These are phyloP conservation scores for Starmerella floris DNA, from an alignment of 805 yeast genomes.

Conservation along the genomic window DNA sequence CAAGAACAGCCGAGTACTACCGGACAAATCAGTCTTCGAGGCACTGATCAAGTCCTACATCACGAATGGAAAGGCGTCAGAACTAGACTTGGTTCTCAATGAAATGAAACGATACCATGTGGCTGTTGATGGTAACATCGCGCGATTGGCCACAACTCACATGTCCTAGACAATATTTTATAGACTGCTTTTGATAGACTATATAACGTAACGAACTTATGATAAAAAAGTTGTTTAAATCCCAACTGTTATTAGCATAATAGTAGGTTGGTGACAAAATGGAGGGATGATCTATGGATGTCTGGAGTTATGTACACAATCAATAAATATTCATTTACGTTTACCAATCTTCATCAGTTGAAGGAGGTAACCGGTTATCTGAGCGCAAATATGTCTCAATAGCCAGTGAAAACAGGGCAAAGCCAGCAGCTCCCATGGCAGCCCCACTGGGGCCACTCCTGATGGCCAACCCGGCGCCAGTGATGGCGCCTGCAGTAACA, in stretches of 20 bases:
- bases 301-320: background rate
- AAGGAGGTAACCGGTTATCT: slow-evolving; percentile 73
- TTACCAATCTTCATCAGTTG: slow-evolving; percentile 62
- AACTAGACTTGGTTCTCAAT: slow-evolving; percentile 24
- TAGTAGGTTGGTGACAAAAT: too few species aligned
- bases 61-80: slow-evolving; percentile 25
- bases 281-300: too few species aligned
- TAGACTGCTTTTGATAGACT: too few species aligned
- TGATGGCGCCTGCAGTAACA: slow-evolving; percentile 82
- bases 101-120: slow-evolving; percentile 28
- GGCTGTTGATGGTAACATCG: slow-evolving; percentile 23
- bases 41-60: slow-evolving; percentile 31
- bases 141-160: slow-evolving; percentile 12
- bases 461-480: slow-evolving; percentile 91
- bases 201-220: too few species aligned
- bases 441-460: slow-evolving; percentile 93
- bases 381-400: slow-evolving; percentile 73
- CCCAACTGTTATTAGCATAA: too few species aligned
- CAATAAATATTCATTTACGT: too few species aligned
- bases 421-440: slow-evolving; percentile 86
- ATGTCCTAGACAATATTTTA: background rate
- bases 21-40: slow-evolving; percentile 30
- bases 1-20: slow-evolving; percentile 24
- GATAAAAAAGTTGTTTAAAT: too few species aligned
- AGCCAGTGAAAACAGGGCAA: slow-evolving; percentile 71